Percentiles rank a stretch among this genome's conserved stretches.
These are phyloP conservation scores for Suhomyces sp. DNA, from an alignment of 805 yeast species.

Conservation along the genomic window DNA sequence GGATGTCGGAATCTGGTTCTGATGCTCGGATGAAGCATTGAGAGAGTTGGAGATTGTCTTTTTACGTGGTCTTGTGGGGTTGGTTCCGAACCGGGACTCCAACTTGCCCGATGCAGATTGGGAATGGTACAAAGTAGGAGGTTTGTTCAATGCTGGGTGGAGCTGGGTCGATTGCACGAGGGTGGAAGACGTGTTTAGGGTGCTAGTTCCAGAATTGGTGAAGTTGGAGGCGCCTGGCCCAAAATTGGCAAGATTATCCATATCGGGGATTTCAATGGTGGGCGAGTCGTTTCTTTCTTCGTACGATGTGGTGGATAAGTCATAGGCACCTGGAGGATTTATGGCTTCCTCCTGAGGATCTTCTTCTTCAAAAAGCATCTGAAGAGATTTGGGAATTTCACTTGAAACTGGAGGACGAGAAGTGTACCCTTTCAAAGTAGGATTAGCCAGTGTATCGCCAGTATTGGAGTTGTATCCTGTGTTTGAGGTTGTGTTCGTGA, in stretches of 20 bases:
- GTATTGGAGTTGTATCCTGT: not conserved
- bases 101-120: slow-evolving; percentile 42
- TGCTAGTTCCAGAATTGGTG: not conserved
- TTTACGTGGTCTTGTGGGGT: slow-evolving; percentile 31
- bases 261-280: slow-evolving; percentile 67
- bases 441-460: not conserved
- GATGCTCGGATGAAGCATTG: slow-evolving; percentile 21
- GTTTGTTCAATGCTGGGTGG: slow-evolving; percentile 32
- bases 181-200: not conserved
- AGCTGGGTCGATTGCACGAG: not conserved
- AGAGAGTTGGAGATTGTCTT: slow-evolving; percentile 39
- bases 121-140: slow-evolving; percentile 41
- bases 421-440: slow-evolving; percentile 1
- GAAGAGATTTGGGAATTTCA: slow-evolving; percentile 70
- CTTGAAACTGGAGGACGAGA: not conserved
- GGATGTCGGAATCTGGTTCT: slow-evolving; percentile 3
- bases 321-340: not conserved
- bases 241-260: slow-evolving; percentile 42
- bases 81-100: slow-evolving; percentile 24
- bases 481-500: slow-evolving; percentile 8
- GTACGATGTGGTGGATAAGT: slow-evolving; percentile 6
- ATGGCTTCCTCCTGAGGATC: slow-evolving; percentile 4
- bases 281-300: slow-evolving; percentile 50
- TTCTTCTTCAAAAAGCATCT: slow-evolving; percentile 62
- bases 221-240: slow-evolving; percentile 3